Base-by-base conservation (phyloP, 2,329 filamentous ascomycete genomes). In the Immersiporthe knoxdaviesiana region DNA sequence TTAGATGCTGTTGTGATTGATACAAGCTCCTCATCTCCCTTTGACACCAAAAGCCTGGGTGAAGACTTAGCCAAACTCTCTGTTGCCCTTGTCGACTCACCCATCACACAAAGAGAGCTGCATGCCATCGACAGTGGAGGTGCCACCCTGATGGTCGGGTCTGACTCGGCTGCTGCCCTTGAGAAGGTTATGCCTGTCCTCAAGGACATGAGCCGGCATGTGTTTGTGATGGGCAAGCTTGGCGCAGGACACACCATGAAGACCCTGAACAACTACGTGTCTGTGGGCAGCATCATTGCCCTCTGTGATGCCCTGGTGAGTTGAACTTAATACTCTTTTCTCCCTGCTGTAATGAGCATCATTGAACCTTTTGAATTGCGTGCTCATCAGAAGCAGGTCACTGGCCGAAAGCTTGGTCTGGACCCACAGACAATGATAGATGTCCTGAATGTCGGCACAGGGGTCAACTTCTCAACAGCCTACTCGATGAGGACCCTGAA, bases 251-350 rank as follows among this genome's bases (percentile, higher is more conserved):
- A 65, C 37, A 58, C 63, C 2, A 65, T 65, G 50, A 65, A 65
- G 63, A 56, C 63, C 5, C 21, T 65, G 47, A 65, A 65, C 32
- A 65, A 65, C n/a, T 65, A 65, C 27, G 63, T 64, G 27, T 50
- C 41, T n/a, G 62, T 65, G 8, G 63, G 63, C 35, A 65, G 63
- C 24, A 65, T 65, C 35, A 65, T 65, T 27, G 63, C 47, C 6
- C 52, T 65, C 8, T 65, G 63, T 10, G 63, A 65, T 41, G 63
- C 63, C 16, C 24, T 65, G 32, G 63, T 65, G 8, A 56, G 62
- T 63, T 7, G 2, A 47, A 35, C 35, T 35, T 35, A 35, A n/a
- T n/a, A n/a, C n/a, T n/a, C n/a, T n/a, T n/a, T 8, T 32, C 3
- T 16, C 44, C 21, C 8, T 35, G 12, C 11, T n/a, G n/a, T 12